Evolutionary conservation across 345 rosid species (phyloP), one percentile per base, ranked within the genome.

Genomic region (Chamaenerion angustifolium): DNA sequence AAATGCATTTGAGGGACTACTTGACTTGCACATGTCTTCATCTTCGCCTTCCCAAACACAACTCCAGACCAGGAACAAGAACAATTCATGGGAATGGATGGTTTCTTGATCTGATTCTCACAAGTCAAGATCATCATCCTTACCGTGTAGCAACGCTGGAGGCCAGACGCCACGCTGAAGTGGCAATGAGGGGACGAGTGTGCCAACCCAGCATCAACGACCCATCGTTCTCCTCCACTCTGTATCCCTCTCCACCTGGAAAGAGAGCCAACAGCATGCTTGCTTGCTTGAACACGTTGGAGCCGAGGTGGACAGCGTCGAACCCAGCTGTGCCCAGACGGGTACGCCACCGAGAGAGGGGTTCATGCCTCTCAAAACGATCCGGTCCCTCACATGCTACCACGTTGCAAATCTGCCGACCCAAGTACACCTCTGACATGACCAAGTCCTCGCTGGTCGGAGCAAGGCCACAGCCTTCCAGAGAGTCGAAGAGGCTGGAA

Each of bases 171-270:
- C 98, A 92, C 0, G 98, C 96, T 11, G 96, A 87, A 45, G 98
- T 78, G 49, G 96, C 73, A 18, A 92, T 87, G 6, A 92, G 89
- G 42, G 95, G 84, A 63, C 93, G 62, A 0, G 87, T 82, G 55
- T 92, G 96, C 98, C 98, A 92, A 40, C 93, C 98, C 10, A 92
- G 89, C 82, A 82, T 78, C 37, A 92, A 61, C 51, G 93, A 75
- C 12, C 98, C 98, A 8, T 67, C 66, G 47, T 71, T 78, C 58
- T 92, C 98, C 57, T 92, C 98, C 45, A 92, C 98, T 31, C 76
- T 67, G 16, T 84, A 92, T 13, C 98, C 98, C 16, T 84, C 88
- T 3, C 85, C 98, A 35, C 96, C 93, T 0, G 81, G 77, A 9
- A 78, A 77, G 0, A 84, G 63, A 16, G 87, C 96, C 64, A 92